Evolutionary conservation across 805 yeast genomes (phyloP).

Genomic region (Saturnispora gosingensis): DNA sequence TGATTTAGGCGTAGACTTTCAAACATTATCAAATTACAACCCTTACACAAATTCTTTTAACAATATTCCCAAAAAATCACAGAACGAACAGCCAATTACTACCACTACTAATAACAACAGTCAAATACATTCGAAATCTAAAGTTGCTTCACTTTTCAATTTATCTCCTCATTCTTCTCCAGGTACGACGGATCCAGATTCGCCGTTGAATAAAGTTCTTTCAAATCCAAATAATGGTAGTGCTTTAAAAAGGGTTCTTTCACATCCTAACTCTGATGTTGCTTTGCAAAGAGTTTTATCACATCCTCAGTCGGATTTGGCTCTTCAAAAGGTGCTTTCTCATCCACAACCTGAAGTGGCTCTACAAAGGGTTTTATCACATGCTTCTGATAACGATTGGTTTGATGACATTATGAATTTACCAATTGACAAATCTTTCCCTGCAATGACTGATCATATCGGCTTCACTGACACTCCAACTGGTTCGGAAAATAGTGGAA

Average conservation of each 20-base stretch:
- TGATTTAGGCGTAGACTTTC: conserved; percentile 18
- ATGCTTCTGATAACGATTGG: conserved; percentile 42
- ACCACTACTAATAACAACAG: not conserved
- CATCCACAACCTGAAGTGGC: conserved; percentile 14
- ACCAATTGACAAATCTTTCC: conserved; percentile 54
- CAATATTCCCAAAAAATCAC: not conserved
- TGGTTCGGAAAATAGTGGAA: conserved; percentile 23
- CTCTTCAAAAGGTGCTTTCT: conserved; percentile 14
- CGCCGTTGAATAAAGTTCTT: conserved; percentile 10
- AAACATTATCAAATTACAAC: conserved; percentile 6
- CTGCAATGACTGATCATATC: conserved; percentile 41
- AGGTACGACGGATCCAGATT: conserved; percentile 2
- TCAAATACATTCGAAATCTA: not conserved
- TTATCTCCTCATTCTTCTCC: not conserved
- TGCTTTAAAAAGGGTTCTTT: conserved; percentile 14
- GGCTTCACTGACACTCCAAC: conserved; percentile 43
- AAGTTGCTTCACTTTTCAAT: not conserved
- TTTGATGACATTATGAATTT: conserved; percentile 59
- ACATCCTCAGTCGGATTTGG: conserved; percentile 14
- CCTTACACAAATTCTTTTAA: conserved; percentile 3
- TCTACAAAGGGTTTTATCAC: conserved; percentile 9
- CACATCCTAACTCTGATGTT: conserved; percentile 13
- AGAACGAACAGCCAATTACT: not conserved
- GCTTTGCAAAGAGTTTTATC: conserved; percentile 14
- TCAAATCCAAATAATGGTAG: conserved; percentile 13